These are phyloP conservation scores for Iberis pinnata DNA, from an alignment of 345 rosid species.

Conservation along the genomic window DNA sequence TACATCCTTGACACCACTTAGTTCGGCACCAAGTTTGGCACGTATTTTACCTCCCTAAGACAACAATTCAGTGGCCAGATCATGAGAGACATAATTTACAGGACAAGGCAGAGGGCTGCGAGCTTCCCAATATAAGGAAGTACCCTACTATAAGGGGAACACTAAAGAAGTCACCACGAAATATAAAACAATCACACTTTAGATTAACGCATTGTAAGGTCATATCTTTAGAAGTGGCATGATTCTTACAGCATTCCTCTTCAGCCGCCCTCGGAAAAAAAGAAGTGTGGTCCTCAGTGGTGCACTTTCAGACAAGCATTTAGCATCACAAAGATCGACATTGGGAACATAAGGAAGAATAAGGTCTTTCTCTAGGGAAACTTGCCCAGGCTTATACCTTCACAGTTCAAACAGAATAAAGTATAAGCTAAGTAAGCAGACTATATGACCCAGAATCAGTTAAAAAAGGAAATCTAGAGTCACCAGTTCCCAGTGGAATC, in stretches of 20 bases:
- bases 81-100: not conserved
- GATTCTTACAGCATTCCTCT: conserved; percentile 74
- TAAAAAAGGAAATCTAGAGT: conserved; percentile 4
- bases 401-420: conserved; percentile 1
- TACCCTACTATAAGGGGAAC: not conserved
- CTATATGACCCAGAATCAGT: not conserved
- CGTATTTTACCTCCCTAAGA: conserved; percentile 79
- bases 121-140: conserved; percentile 13
- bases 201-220: not conserved
- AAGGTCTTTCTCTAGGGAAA: conserved; percentile 76
- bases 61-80: conserved; percentile 12
- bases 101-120: not conserved
- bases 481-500: conserved; percentile 91
- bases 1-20: conserved; percentile 45
- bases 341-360: conserved; percentile 84
- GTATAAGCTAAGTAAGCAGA: not conserved
- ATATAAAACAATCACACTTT: not conserved
- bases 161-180: not conserved
- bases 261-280: conserved; percentile 77
- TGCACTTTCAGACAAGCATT: conserved; percentile 53
- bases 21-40: conserved; percentile 58
- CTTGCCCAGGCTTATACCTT: conserved; percentile 94
- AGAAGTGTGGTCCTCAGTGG: conserved; percentile 52
- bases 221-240: not conserved
- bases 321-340: conserved; percentile 63